Evolutionary conservation across 1,139 yeast species (phyloP).

Genomic region (Hemisphaericaspora xylofermentans): DNA sequence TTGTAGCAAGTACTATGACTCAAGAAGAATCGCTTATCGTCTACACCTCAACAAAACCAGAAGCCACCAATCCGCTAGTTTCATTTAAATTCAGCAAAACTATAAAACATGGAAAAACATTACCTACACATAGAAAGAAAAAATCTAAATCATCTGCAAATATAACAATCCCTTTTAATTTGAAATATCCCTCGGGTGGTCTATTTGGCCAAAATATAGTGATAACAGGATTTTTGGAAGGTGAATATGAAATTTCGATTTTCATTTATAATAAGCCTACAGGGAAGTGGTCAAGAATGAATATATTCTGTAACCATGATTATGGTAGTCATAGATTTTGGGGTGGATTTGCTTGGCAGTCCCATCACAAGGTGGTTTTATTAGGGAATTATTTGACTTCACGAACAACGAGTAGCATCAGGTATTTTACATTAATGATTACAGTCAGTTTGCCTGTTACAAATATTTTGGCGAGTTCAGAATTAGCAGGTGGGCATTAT

Average conservation of each 20-base stretch:
- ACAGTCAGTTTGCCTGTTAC: constrained; percentile 68
- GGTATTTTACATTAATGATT: constrained; percentile 57
- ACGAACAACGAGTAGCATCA: constrained; percentile 50
- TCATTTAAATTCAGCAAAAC: constrained; percentile 36
- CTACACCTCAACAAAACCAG: constrained; percentile 31
- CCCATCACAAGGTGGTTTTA: constrained; percentile 66
- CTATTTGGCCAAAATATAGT: constrained; percentile 64
- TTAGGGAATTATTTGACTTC: constrained; percentile 54
- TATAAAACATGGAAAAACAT: constrained; percentile 31
- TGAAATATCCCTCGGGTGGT: constrained; percentile 59
- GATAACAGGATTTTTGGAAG: constrained; percentile 55
- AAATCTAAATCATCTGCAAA: background rate
- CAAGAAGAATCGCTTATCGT: constrained; percentile 38
- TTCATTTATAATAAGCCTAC: constrained; percentile 62
- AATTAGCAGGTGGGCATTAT: constrained; percentile 32
- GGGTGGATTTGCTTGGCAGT: constrained; percentile 71
- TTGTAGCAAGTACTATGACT: constrained; percentile 5
- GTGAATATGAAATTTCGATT: constrained; percentile 54
- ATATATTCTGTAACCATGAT: constrained; percentile 55
- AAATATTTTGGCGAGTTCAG: constrained; percentile 52
- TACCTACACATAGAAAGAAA: constrained; percentile 26
- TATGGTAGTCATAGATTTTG: constrained; percentile 59
- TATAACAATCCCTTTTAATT: constrained; percentile 34
- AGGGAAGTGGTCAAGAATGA: constrained; percentile 64
- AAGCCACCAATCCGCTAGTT: constrained; percentile 33